Evolutionary conservation across 257 asterid species (phyloP).

Genomic region (Avicennia marina): DNA sequence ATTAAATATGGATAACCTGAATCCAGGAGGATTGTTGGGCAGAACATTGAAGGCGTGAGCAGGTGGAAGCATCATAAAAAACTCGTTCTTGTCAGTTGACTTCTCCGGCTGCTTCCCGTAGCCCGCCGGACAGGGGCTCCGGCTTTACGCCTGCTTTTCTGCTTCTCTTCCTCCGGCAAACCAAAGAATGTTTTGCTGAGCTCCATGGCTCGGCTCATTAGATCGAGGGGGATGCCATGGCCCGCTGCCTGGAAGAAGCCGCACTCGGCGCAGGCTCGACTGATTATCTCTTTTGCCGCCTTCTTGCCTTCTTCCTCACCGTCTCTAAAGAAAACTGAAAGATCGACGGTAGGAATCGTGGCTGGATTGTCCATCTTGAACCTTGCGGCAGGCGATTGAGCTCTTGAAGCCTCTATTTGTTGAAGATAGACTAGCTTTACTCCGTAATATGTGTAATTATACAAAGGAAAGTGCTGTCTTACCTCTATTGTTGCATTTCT

Average conservation of each 20-base stretch:
- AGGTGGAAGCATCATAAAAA: slow-evolving; percentile 46
- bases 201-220: slow-evolving; percentile 36
- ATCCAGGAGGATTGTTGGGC: slow-evolving; percentile 31
- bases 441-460: too few species aligned
- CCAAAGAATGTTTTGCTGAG: slow-evolving; percentile 31
- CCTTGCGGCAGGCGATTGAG: too few species aligned
- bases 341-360: slow-evolving; percentile 47
- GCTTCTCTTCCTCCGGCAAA: slow-evolving; percentile 37
- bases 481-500: too few species aligned
- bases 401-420: too few species aligned
- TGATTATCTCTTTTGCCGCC: slow-evolving; percentile 24
- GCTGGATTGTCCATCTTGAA: slow-evolving; percentile 19
- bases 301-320: slow-evolving; percentile 27
- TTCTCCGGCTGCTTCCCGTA: slow-evolving; percentile 41
- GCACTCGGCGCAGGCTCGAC: slow-evolving; percentile 34
- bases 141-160: slow-evolving; percentile 20
- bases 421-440: too few species aligned
- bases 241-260: slow-evolving; percentile 45
- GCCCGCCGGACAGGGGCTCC: slow-evolving; percentile 43
- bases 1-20: slow-evolving; percentile 21
- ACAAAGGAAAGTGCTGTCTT: too few species aligned
- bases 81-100: slow-evolving; percentile 46
- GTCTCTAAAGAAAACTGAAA: slow-evolving; percentile 36
- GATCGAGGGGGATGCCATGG: slow-evolving; percentile 47
- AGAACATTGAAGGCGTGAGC: slow-evolving; percentile 10